Base-by-base conservation (phyloP, 176 grass and related monocot species). In the Triticum monococcum region DNA sequence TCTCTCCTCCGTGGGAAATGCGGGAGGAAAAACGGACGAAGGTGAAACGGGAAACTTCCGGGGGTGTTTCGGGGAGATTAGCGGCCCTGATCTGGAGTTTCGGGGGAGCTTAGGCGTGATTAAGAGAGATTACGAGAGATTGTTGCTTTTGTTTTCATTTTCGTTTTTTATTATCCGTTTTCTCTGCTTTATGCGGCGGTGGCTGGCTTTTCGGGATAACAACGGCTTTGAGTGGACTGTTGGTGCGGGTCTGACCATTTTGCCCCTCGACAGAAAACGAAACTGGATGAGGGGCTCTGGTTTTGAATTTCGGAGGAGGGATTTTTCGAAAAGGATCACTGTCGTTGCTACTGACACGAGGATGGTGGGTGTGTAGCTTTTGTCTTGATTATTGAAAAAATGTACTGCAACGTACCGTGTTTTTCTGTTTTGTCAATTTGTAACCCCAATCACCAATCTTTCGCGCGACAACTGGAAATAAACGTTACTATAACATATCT, bases 261-360 rank as follows among this genome's bases (percentile, higher is more conserved):
- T 83, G 75, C 68, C 75, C 74, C 60, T n/a, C 18, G 3, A 13
- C 12, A 76, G 52, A 52, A 18, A 20, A 61, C 72, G 12, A 26
- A 31, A 54, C 14, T 54, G 5, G 61, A 24, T 5, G 30, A 38
- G 8, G 9, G 0, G 56, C 56, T 59, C 20, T 50, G 12, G 1
- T 75, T 87, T 87, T 79, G 68, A 91, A 88, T 68, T 52, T 68
- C 63, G 66, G 8, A 62, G 89, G 85, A 87, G 76, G 76, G 85
- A 59, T 87, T 60, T 75, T 25, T 36, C 2, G 20, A 71, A 71
- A 38, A 8, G 66, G 7, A 36, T 43, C 79, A 8, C 6, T n/a
- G 2, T 14, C 16, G 18, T 22, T 54, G 43, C 32, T 1, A 50
- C 50, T 33, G 26, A 81, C 36, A 12, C 18, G 1, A 14, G 4